phyloP scores from a whole-genome alignment of 2,329 filamentous ascomycete genomes.

The Monosporascus sp. region DNA sequence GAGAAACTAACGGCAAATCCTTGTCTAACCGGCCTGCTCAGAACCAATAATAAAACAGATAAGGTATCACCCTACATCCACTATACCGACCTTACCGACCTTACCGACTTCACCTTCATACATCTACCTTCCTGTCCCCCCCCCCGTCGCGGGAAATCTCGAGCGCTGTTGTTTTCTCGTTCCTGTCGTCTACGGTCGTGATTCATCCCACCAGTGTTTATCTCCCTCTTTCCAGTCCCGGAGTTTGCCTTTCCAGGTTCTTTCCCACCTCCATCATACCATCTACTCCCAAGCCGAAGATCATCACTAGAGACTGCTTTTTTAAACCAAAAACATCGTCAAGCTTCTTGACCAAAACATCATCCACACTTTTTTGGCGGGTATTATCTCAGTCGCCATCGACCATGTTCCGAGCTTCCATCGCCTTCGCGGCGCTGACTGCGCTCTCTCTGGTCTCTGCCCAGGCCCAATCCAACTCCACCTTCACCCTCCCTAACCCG shows the following conservation, averaged over 20 bases:
- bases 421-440: conserved; percentile 40
- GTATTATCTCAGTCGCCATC: background rate
- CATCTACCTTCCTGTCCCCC: no score
- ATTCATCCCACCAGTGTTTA: background rate
- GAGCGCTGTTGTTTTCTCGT: no score
- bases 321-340: background rate
- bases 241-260: no score
- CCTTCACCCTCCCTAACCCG: conserved; percentile 41
- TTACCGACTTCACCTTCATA: no score
- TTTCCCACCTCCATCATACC: background rate
- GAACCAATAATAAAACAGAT: no score
- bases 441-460: conserved; percentile 37
- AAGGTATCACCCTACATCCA: no score
- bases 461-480: conserved; percentile 32
- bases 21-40: no score
- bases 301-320: background rate
- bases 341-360: conserved; percentile 5
- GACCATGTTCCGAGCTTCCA: conserved; percentile 26
- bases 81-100: no score
- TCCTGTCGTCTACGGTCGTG: background rate
- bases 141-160: no score
- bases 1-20: no score
- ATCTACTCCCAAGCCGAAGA: background rate
- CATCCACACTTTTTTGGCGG: background rate
- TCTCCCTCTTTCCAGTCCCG: no score